Percentiles rank a stretch among this genome's conserved stretches.
Conservation (phyloP, 495 filamentous ascomycete species). For the Penicillium coffeae region DNA sequence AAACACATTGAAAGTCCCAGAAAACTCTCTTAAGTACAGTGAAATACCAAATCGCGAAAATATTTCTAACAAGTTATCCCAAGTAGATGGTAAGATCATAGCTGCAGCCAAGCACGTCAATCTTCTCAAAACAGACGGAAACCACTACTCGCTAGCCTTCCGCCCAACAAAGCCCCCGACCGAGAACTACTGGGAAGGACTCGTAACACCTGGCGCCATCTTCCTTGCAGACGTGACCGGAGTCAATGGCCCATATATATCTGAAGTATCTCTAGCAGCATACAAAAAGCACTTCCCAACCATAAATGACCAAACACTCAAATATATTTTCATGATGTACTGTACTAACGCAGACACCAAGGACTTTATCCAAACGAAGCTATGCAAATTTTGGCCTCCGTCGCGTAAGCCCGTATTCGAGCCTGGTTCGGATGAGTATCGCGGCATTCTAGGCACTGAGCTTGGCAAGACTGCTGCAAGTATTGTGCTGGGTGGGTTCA, state of each 20-base stretch:
- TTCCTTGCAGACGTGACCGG: neutral
- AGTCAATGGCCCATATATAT: too few species aligned
- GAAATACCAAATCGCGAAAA: neutral
- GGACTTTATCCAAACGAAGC: neutral
- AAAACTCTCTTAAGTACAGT: neutral
- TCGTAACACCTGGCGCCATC: neutral
- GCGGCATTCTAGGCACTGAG: neutral
- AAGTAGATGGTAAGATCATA: neutral
- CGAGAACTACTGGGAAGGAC: neutral
- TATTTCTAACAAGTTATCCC: neutral
- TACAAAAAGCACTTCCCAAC: neutral
- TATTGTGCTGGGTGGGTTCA: neutral
- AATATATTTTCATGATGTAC: neutral
- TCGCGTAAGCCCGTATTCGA: neutral
- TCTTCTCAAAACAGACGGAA: neutral
- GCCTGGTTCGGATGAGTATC: neutral
- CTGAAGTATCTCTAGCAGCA: neutral
- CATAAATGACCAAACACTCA: neutral
- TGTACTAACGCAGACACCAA: neutral
- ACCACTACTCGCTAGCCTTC: neutral
- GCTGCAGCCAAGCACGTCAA: neutral
- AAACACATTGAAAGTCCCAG: neutral
- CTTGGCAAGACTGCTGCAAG: neutral
- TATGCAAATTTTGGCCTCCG: neutral
- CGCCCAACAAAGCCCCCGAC: neutral